These are phyloP conservation scores for Suillus clintonianus DNA, from an alignment of 768 basidiomycete genomes.

Conservation along the genomic window DNA sequence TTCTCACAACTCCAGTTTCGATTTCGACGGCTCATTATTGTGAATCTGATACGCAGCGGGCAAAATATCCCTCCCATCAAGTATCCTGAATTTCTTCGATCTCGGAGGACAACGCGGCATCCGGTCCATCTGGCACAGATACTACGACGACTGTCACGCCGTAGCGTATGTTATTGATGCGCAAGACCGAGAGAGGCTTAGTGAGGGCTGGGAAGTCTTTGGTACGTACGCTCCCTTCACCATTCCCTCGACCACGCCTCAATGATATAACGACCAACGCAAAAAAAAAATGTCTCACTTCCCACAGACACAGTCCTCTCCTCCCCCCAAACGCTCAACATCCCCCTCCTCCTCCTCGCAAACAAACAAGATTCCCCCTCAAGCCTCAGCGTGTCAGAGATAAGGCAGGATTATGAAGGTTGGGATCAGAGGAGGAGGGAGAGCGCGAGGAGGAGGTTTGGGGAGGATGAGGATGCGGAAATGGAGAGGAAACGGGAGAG, in stretches of 20 bases:
- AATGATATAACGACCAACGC: conserved; percentile 10
- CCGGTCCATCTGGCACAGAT: conserved; percentile 89
- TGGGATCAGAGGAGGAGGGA: conserved; percentile 81
- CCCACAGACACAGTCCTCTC: conserved; percentile 78
- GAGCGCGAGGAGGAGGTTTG: conserved; percentile 57
- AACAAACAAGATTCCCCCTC: conserved; percentile 92
- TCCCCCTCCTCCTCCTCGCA: conserved; percentile 89
- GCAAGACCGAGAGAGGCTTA: conserved; percentile 82
- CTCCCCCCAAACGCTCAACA: conserved; percentile 84
- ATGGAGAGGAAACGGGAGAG: conserved; percentile 49
- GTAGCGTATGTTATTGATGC: conserved; percentile 96
- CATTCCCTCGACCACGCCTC: conserved; percentile 2
- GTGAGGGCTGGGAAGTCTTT: conserved; percentile 97
- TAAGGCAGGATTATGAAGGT: conserved; percentile 84
- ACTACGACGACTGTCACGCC: conserved; percentile 97
- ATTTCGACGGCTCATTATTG: background rate
- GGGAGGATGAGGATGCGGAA: conserved; percentile 48
- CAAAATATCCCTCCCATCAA: conserved; percentile 89
- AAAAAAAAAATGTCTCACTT: conserved; percentile 5
- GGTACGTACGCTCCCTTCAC: conserved; percentile 52
- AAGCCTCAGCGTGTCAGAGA: conserved; percentile 86
- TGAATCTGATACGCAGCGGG: conserved; percentile 58
- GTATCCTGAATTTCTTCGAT: conserved; percentile 86
- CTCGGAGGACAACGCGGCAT: conserved; percentile 95
- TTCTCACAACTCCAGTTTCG: background rate